A percentile compares a stretch with the other conserved stretches of the same genome.
phyloP scores from a whole-genome alignment of 2,329 filamentous ascomycete species.

The Colletotrichum nymphaeae region DNA sequence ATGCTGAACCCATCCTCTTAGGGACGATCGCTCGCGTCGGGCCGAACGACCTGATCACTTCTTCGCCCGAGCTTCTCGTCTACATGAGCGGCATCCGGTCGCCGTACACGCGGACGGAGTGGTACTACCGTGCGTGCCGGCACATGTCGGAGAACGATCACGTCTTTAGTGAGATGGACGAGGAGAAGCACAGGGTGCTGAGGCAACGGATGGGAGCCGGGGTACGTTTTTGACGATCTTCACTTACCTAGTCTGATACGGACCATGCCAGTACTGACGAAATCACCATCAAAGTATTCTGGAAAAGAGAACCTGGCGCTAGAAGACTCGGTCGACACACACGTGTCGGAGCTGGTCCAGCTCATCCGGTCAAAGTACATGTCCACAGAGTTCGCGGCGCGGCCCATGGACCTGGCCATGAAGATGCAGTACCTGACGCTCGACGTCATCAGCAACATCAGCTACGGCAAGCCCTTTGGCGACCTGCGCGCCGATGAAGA shows the following conservation, averaged over 20 bases:
- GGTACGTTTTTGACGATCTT: not conserved
- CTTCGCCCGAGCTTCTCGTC: constrained; percentile 49
- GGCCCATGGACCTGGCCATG: constrained; percentile 57
- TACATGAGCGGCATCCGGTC: constrained; percentile 48
- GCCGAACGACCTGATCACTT: constrained; percentile 53
- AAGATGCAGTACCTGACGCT: constrained; percentile 63
- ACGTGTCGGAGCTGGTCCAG: constrained; percentile 55
- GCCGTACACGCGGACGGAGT: constrained; percentile 47
- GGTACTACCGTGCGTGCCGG: constrained; percentile 48
- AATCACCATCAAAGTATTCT: constrained; percentile 48
- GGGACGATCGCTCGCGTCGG: constrained; percentile 53
- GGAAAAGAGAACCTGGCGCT: constrained; percentile 58
- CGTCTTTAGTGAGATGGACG: constrained; percentile 48
- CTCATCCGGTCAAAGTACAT: constrained; percentile 59
- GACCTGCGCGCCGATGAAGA: constrained; percentile 58
- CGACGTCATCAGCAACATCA: constrained; percentile 65
- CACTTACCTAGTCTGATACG: not conserved
- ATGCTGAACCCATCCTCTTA: not conserved
- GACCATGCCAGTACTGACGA: not conserved
- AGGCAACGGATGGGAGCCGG: constrained; percentile 55
- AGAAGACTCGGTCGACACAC: constrained; percentile 55
- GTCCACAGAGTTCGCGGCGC: constrained; percentile 42
- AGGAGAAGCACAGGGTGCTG: constrained; percentile 49
- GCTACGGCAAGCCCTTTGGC: constrained; percentile 61
- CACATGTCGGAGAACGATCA: constrained; percentile 50